phyloP scores from a whole-genome alignment of 306 rosid species.

The Inga laurina region DNA sequence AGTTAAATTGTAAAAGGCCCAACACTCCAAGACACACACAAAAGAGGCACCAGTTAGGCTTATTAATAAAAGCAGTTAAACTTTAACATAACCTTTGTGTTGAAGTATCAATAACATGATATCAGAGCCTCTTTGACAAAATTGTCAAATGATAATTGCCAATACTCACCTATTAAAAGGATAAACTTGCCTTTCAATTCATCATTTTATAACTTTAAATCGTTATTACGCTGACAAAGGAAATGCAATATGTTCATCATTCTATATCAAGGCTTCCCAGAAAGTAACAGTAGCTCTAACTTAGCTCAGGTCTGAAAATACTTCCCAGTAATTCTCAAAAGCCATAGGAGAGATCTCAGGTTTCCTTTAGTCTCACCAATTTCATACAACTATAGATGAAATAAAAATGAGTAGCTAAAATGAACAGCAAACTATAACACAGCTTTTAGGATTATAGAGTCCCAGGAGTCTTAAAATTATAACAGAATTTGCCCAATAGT shows the following conservation, averaged over 20 bases:
- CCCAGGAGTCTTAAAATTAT: background rate
- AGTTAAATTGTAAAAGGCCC: background rate
- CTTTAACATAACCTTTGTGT: background rate
- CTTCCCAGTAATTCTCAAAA: conserved; percentile 15
- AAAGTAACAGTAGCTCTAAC: background rate
- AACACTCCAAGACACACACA: background rate
- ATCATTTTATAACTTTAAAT: background rate
- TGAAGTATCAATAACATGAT: background rate
- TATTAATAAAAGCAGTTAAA: background rate
- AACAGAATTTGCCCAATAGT: conserved; percentile 41
- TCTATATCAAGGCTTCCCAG: background rate
- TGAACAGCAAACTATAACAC: conserved; percentile 18
- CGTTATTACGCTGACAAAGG: background rate
- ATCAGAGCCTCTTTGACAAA: background rate
- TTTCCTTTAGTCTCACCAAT: conserved; percentile 11
- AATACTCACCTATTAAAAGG: background rate
- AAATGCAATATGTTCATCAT: background rate
- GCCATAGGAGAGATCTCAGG: conserved; percentile 3
- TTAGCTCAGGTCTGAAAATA: background rate
- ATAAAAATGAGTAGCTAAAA: conserved; percentile 4
- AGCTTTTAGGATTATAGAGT: background rate
- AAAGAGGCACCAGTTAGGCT: background rate
- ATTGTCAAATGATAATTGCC: background rate
- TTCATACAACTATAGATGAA: conserved; percentile 7
- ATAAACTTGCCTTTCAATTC: background rate